Percentiles rank a stretch among this genome's conserved stretches.
These are phyloP conservation scores for Spinacia oleracea DNA, from an alignment of 179 eudicot species.

Conservation along the genomic window DNA sequence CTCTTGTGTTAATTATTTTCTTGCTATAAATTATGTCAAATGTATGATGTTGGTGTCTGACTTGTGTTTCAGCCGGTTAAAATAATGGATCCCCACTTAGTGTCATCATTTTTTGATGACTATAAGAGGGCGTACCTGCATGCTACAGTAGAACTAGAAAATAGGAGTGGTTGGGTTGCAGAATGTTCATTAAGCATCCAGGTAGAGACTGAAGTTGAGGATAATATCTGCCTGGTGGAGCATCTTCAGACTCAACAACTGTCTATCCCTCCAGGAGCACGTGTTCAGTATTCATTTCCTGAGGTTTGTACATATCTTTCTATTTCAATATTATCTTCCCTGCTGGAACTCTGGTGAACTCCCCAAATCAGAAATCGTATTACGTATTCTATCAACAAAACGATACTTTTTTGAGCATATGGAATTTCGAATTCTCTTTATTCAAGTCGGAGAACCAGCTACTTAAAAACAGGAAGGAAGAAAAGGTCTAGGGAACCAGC, in stretches of 20 bases:
- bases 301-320: constrained; percentile 51
- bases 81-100: constrained; percentile 96
- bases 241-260: constrained; percentile 69
- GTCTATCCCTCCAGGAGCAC: constrained; percentile 72
- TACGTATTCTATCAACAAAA: neutral
- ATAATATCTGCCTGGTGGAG: constrained; percentile 59
- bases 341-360: neutral
- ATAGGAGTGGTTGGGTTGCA: constrained; percentile 66
- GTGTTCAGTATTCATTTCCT: constrained; percentile 70
- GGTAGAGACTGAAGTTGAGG: constrained; percentile 77
- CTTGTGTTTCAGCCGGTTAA: constrained; percentile 78
- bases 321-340: constrained; percentile 4
- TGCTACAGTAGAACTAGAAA: constrained; percentile 69
- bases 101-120: constrained; percentile 81
- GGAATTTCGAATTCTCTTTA: neutral
- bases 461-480: too few species aligned
- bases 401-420: neutral
- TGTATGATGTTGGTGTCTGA: constrained; percentile 25
- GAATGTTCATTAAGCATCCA: constrained; percentile 76
- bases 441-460: neutral
- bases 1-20: neutral
- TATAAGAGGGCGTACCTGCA: constrained; percentile 82
- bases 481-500: neutral
- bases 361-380: neutral
- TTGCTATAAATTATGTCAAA: neutral